phyloP scores from a whole-genome alignment of 495 filamentous ascomycete species.

The Hypoxylon lenormandii region DNA sequence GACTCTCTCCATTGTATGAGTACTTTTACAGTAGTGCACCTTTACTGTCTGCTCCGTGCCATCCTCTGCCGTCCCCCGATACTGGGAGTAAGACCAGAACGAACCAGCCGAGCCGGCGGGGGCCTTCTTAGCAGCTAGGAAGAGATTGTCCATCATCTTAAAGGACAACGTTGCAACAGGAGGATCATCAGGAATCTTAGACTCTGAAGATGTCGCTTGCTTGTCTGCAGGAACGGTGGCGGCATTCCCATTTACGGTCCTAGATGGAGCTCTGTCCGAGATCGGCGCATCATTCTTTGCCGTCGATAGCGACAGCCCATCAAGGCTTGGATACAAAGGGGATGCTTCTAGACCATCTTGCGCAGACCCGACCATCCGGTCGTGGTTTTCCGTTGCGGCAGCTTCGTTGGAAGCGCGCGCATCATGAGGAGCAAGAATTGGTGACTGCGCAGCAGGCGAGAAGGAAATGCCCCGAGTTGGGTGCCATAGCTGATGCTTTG shows the following conservation, averaged over 20 bases:
- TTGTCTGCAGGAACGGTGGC: slow-evolving; percentile 5
- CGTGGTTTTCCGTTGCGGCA: slow-evolving; percentile 1
- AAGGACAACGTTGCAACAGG: slow-evolving; percentile 57
- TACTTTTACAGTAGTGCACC: slow-evolving; percentile 80
- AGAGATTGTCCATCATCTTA: slow-evolving; percentile 60
- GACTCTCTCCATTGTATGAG: slow-evolving; percentile 73
- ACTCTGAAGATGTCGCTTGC: slow-evolving; percentile 4
- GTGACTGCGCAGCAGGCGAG: slow-evolving; percentile 34
- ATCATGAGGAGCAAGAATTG: slow-evolving; percentile 25
- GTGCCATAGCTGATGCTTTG: slow-evolving; percentile 55
- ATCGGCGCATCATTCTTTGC: slow-evolving; percentile 3
- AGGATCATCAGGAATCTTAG: slow-evolving; percentile 24
- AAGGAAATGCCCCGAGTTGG: slow-evolving; percentile 57
- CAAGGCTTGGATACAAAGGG: slow-evolving; percentile 15
- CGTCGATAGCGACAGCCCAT: slow-evolving; percentile 7
- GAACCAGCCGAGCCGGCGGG: slow-evolving; percentile 57
- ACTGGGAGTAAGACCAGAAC: slow-evolving; percentile 76
- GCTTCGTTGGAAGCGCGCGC: slow-evolving; percentile 6
- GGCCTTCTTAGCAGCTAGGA: slow-evolving; percentile 59
- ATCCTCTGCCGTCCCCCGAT: slow-evolving; percentile 61
- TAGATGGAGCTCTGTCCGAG: slow-evolving; percentile 1
- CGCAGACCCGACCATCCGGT: background rate
- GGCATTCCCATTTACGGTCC: slow-evolving; percentile 25
- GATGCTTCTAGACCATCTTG: slow-evolving; percentile 4
- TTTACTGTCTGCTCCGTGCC: slow-evolving; percentile 59